Percentiles rank a stretch among this genome's conserved stretches.
These are phyloP conservation scores for Lepraria neglecta DNA, from an alignment of 495 filamentous ascomycete species.

Conservation along the genomic window DNA sequence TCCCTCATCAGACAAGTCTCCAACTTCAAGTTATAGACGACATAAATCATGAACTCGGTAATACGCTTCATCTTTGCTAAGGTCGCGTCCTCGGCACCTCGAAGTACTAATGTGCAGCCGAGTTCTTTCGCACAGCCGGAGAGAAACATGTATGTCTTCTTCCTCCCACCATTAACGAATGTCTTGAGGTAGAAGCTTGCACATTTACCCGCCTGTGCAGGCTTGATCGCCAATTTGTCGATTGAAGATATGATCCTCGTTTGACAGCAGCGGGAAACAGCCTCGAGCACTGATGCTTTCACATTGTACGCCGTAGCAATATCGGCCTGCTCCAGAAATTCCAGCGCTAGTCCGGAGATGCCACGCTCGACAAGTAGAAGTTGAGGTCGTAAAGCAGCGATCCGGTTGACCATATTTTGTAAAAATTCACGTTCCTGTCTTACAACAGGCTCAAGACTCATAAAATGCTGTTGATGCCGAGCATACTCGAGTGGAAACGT, in stretches of 20 bases:
- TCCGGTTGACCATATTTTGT: conserved; percentile 86
- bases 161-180: conserved; percentile 71
- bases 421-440: conserved; percentile 95
- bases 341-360: conserved; percentile 83
- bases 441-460: conserved; percentile 96
- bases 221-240: conserved; percentile 81
- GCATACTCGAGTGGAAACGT: conserved; percentile 96
- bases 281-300: conserved; percentile 89
- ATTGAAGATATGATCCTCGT: conserved; percentile 90
- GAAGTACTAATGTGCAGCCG: conserved; percentile 91
- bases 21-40: conserved; percentile 94
- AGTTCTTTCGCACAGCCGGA: conserved; percentile 89
- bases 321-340: conserved; percentile 77
- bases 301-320: conserved; percentile 94
- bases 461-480: conserved; percentile 90
- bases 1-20: conserved; percentile 96
- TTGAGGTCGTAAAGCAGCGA: conserved; percentile 74
- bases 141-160: conserved; percentile 93
- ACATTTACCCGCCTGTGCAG: conserved; percentile 72
- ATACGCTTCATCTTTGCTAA: conserved; percentile 82
- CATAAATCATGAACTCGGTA: conserved; percentile 98
- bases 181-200: conserved; percentile 91
- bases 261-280: conserved; percentile 84
- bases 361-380: conserved; percentile 83
- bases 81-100: conserved; percentile 64